These are phyloP conservation scores for Aquilaria malaccensis DNA, from an alignment of 345 rosid genomes.

Conservation along the genomic window DNA sequence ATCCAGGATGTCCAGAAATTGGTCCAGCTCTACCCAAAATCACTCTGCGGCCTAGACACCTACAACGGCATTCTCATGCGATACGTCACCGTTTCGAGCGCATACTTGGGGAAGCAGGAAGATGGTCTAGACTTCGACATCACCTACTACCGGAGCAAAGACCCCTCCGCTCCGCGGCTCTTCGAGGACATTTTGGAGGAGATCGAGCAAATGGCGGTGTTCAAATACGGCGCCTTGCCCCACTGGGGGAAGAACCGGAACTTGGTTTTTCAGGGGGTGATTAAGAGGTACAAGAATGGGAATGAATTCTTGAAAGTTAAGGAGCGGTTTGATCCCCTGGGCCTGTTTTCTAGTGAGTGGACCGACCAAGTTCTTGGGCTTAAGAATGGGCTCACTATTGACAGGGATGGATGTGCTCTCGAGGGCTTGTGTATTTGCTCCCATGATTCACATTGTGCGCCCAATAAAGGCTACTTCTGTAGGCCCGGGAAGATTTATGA, in stretches of 20 bases:
- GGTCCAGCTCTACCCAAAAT: slow-evolving; percentile 29
- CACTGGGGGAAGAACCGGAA: slow-evolving; percentile 84
- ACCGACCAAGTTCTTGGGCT: slow-evolving; percentile 51
- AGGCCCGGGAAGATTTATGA: slow-evolving; percentile 46
- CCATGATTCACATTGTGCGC: slow-evolving; percentile 56
- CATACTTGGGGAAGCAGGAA: slow-evolving; percentile 56
- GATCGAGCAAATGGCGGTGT: slow-evolving; percentile 65
- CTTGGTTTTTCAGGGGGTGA: slow-evolving; percentile 40
- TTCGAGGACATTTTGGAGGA: slow-evolving; percentile 57
- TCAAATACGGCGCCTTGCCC: slow-evolving; percentile 56
- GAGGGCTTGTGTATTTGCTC: slow-evolving; percentile 66
- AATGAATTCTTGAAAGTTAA: slow-evolving; percentile 37
- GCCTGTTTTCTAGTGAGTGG: slow-evolving; percentile 70
- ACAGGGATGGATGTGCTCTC: slow-evolving; percentile 52
- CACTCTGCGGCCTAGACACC: slow-evolving; percentile 47
- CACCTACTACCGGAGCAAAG: slow-evolving; percentile 57
- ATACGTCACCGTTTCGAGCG: slow-evolving; percentile 55
- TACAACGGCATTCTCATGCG: slow-evolving; percentile 68
- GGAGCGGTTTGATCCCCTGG: slow-evolving; percentile 44
- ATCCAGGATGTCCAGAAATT: slow-evolving; percentile 56
- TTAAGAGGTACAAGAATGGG: slow-evolving; percentile 39
- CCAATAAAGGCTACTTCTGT: slow-evolving; percentile 49
- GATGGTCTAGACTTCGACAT: slow-evolving; percentile 69
- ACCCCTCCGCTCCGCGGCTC: slow-evolving; percentile 52
- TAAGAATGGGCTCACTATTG: slow-evolving; percentile 24